Evolutionary conservation across 2,329 filamentous ascomycete species (phyloP), one percentile per base, ranked within the genome.

Genomic region (Penicillium sp.): DNA sequence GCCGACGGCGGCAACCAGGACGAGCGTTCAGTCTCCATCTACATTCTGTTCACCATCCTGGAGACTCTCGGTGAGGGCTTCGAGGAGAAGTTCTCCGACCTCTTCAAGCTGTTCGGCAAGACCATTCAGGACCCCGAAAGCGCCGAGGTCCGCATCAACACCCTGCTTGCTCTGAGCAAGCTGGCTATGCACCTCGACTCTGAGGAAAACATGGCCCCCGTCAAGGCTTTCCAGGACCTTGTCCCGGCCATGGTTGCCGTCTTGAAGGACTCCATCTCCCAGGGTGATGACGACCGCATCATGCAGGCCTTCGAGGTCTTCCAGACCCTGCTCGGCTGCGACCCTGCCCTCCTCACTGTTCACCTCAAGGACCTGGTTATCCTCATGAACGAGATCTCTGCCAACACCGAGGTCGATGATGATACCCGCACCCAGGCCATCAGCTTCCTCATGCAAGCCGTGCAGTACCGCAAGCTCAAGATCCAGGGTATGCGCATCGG

Each of bases 251-350:
- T 97, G 88, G 93, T 97, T 53, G 84, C 86, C 58, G 90, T 97
- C 9, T 82, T 97, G 60, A 94, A 96, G 81, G 83, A 87, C 57
- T 85, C 89, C 21, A 89, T 97, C 52, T 84, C 91, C 64, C 82
- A 83, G 51, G 83, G 84, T 51, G 89, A 97, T 64, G 92, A 97
- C 64, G 92, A 96, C 69, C 88, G 89, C 70, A 87, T 89, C 63
- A 90, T 93, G 80, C 87, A 93, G 69, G 85, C 91, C 21, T 99
- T 97, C 64, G 94, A 97, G 71, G 91, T 96, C 61, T 96, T 97
- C 83, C 94, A 97, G 79, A 94, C 90, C 44, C 87, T 97, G 65
- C 84, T 99, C 47, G 89, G 89, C 58, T 96, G 91, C 71, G 93
- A 97, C 70, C 88, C 90, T 24, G 84, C 90, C 40, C 83, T 97